A percentile compares a stretch with the other conserved stretches of the same genome.
Evolutionary conservation across 352 stramenopile genomes (phyloP).

Genomic region (Pythium phragmitis): DNA sequence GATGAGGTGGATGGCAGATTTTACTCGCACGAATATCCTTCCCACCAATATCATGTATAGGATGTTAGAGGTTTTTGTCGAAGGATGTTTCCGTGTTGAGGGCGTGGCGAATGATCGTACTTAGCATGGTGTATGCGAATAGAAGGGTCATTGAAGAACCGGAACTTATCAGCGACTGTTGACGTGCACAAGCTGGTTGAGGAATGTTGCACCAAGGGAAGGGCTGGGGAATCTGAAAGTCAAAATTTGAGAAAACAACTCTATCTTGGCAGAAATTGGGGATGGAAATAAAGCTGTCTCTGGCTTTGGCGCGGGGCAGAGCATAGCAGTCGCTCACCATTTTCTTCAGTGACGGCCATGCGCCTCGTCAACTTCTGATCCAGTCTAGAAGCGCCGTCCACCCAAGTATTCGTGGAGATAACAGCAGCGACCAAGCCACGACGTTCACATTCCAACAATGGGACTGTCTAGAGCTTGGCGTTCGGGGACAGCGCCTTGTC

Average conservation of each 20-base stretch:
- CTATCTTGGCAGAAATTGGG: neutral
- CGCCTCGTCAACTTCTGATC: too few relatives aligned
- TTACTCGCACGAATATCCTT: too few relatives aligned
- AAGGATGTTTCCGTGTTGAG: neutral
- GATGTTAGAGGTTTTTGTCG: neutral
- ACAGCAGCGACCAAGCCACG: too few relatives aligned
- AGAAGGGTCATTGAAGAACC: constrained; percentile 14
- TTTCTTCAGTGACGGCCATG: too few relatives aligned
- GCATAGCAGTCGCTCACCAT: too few relatives aligned
- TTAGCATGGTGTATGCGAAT: neutral
- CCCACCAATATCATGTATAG: neutral
- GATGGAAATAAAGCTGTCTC: too few relatives aligned
- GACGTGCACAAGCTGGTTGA: constrained; percentile 8
- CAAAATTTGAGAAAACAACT: neutral
- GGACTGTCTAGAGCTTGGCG: constrained; percentile 55
- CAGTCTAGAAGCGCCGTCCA: too few relatives aligned
- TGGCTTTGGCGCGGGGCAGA: too few relatives aligned
- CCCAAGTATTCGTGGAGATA: too few relatives aligned
- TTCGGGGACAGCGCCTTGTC: constrained; percentile 70
- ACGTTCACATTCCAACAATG: neutral
- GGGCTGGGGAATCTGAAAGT: neutral
- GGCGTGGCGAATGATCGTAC: neutral
- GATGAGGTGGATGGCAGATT: constrained; percentile 9
- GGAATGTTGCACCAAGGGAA: constrained; percentile 2
- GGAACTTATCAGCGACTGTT: constrained; percentile 8